Conservation (phyloP, 2,329 filamentous ascomycete species). For the Aspergillus oerlinghausenensis region DNA sequence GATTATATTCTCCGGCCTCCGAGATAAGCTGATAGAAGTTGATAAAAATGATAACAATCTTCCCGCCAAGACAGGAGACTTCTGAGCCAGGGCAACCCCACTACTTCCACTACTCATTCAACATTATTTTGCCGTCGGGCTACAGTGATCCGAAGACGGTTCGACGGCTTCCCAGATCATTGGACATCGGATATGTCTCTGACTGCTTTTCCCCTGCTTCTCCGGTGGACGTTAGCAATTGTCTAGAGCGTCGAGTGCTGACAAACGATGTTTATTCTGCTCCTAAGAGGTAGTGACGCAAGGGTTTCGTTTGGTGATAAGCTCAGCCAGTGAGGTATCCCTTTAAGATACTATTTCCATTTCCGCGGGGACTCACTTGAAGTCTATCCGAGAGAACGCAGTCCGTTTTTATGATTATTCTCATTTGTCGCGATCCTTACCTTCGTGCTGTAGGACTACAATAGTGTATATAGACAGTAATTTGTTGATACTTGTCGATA, state of each 20-base stretch:
- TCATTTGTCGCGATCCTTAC: neutral
- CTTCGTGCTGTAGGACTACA: neutral
- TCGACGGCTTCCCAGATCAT: slow-evolving; percentile 1
- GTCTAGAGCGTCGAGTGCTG: neutral
- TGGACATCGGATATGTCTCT: slow-evolving; percentile 2
- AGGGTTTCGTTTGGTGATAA: neutral
- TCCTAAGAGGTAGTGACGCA: neutral
- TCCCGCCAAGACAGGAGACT: neutral
- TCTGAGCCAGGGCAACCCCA: slow-evolving; percentile 11
- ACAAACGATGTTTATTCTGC: neutral
- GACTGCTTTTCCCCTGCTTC: neutral
- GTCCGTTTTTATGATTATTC: neutral
- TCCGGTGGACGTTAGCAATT: slow-evolving; percentile 5
- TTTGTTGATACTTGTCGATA: neutral
- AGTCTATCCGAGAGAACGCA: neutral
- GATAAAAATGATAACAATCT: neutral
- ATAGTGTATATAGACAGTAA: neutral
- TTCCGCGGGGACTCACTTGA: neutral
- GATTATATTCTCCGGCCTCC: slow-evolving; percentile 10
- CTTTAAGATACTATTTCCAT: neutral
- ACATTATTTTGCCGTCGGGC: slow-evolving; percentile 22
- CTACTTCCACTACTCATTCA: slow-evolving; percentile 8
- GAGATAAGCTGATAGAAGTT: slow-evolving; percentile 5
- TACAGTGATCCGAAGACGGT: slow-evolving; percentile 27
- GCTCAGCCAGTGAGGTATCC: neutral